Evolutionary conservation across 139 green algal species (phyloP).

Genomic region (Klebsormidium nitens): DNA sequence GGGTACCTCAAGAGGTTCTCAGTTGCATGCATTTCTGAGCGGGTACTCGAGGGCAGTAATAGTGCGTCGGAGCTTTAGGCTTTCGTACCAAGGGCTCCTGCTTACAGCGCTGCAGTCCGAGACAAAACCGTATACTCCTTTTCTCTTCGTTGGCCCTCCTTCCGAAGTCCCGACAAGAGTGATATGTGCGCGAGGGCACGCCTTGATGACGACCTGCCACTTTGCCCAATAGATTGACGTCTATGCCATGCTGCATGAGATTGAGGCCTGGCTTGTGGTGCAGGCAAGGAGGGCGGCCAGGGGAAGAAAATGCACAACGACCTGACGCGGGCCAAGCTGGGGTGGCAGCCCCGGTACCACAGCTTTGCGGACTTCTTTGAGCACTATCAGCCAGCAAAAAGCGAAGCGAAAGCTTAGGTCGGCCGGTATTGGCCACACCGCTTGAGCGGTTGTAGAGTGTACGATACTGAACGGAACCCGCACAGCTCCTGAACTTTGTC

Average conservation of each 20-base stretch:
- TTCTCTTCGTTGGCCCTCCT: background rate
- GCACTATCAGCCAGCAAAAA: too few species aligned
- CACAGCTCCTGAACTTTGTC: too few species aligned
- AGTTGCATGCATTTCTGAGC: background rate
- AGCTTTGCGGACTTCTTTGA: constrained; percentile 20
- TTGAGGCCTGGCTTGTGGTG: background rate
- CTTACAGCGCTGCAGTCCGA: background rate
- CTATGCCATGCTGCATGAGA: background rate
- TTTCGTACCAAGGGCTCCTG: background rate
- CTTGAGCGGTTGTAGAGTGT: too few species aligned
- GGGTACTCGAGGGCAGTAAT: background rate
- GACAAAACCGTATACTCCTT: background rate
- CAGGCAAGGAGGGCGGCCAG: constrained; percentile 1
- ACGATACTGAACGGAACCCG: too few species aligned
- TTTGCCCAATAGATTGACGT: background rate
- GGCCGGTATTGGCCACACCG: too few species aligned
- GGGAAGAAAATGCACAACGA: constrained; percentile 71
- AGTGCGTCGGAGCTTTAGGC: background rate
- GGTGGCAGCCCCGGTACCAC: constrained; percentile 69
- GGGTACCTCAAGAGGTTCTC: constrained; percentile 2
- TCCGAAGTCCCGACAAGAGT: background rate
- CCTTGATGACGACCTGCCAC: background rate
- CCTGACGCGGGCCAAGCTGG: constrained; percentile 51
- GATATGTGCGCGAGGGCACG: too few species aligned
- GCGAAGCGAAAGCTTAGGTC: too few species aligned